Percentiles rank a stretch among this genome's conserved stretches.
Conservation (phyloP, 73 alveolate species). For the Stentor coeruleus region DNA sequence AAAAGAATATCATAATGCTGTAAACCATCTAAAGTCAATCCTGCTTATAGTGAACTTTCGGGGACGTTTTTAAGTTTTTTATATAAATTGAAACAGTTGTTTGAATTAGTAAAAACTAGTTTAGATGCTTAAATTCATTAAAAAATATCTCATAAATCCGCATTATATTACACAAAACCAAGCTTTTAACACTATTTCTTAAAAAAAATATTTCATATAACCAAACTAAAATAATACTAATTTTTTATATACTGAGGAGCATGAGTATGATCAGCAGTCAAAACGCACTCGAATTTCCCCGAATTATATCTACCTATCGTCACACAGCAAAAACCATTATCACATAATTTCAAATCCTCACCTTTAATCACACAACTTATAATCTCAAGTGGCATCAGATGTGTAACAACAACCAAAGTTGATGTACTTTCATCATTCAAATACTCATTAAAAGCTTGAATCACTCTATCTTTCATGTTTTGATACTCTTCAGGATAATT, state of each 20-base stretch:
- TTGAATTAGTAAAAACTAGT: too few relatives aligned
- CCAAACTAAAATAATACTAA: too few relatives aligned
- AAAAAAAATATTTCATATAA: too few relatives aligned
- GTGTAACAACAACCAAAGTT: not conserved
- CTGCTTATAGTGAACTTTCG: too few relatives aligned
- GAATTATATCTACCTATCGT: not conserved
- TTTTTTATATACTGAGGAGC: slow-evolving; percentile 25
- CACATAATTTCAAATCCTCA: not conserved
- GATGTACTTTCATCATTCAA: not conserved
- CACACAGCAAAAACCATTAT: not conserved
- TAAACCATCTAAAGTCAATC: too few relatives aligned
- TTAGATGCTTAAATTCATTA: too few relatives aligned
- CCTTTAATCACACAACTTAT: not conserved
- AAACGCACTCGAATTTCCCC: not conserved
- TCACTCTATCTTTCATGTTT: not conserved
- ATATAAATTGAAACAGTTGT: too few relatives aligned
- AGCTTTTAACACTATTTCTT: too few relatives aligned
- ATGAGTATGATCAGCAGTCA: slow-evolving; percentile 4
- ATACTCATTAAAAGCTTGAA: not conserved
- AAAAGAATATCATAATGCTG: too few relatives aligned
- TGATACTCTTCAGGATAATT: not conserved
- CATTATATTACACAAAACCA: too few relatives aligned
- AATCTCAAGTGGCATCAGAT: not conserved
- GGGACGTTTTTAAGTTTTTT: too few relatives aligned
- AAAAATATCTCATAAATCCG: too few relatives aligned